A percentile compares a stretch with the other conserved stretches of the same genome.
These are phyloP conservation scores for Posidonia oceanica DNA, from an alignment of 116 monocot genomes.

Conservation along the genomic window DNA sequence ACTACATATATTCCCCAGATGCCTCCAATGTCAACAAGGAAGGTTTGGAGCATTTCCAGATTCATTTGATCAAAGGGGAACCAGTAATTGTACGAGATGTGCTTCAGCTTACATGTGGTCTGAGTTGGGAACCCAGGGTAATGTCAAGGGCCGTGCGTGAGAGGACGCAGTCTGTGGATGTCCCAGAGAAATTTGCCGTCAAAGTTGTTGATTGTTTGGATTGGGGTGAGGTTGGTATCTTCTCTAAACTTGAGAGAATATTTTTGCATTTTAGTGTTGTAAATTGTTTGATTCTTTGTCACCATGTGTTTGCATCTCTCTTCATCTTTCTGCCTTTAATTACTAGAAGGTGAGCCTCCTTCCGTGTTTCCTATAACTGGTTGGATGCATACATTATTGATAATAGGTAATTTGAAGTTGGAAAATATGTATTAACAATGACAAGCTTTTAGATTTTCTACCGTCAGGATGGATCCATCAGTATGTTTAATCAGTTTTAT, in stretches of 20 bases:
- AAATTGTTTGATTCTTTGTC: not conserved
- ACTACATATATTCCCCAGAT: conserved; percentile 15
- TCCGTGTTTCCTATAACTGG: too few relatives aligned
- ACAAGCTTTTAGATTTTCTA: too few relatives aligned
- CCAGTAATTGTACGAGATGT: conserved; percentile 17
- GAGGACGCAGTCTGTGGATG: conserved; percentile 7
- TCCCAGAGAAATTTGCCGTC: conserved; percentile 11
- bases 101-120: conserved; percentile 12
- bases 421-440: too few relatives aligned
- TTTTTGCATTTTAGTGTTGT: not conserved
- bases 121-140: conserved; percentile 30
- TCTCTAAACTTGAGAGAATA: not conserved
- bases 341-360: too few relatives aligned
- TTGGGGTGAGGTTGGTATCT: conserved; percentile 16
- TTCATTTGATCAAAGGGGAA: conserved; percentile 19
- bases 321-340: too few relatives aligned
- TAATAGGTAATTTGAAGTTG: too few relatives aligned
- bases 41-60: conserved; percentile 17
- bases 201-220: conserved; percentile 26
- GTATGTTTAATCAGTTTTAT: too few relatives aligned
- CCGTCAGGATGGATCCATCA: too few relatives aligned
- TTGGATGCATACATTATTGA: too few relatives aligned
- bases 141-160: conserved; percentile 20
- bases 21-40: conserved; percentile 1
- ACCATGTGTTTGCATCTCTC: too few relatives aligned